Percentiles rank a stretch among this genome's conserved stretches.
phyloP scores from a whole-genome alignment of 2,329 filamentous ascomycete species.

The Beauveria sp. region DNA sequence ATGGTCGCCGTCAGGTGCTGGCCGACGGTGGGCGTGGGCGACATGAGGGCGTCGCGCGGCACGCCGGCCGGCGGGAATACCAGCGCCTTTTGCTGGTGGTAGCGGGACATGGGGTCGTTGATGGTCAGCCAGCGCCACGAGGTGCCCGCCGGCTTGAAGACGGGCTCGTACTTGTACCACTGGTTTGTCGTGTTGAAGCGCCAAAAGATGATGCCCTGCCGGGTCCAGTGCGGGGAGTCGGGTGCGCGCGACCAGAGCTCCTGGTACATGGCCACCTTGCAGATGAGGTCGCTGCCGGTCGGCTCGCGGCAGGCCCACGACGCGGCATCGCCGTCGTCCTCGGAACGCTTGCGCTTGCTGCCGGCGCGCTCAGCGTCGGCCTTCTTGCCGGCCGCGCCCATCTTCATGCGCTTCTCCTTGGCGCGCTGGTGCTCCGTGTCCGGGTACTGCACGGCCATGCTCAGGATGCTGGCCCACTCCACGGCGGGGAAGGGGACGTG shows the following conservation, averaged over 20 bases:
- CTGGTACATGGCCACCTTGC: slow-evolving; percentile 59
- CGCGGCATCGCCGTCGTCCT: slow-evolving; percentile 33
- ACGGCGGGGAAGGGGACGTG: slow-evolving; percentile 51
- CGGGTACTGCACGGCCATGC: slow-evolving; percentile 46
- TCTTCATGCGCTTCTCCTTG: slow-evolving; percentile 29
- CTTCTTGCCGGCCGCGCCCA: slow-evolving; percentile 28
- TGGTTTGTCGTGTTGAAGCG: slow-evolving; percentile 48
- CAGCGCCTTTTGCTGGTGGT: slow-evolving; percentile 44
- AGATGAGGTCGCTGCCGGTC: slow-evolving; percentile 49
- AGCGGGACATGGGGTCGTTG: slow-evolving; percentile 50
- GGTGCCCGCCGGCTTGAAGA: slow-evolving; percentile 45
- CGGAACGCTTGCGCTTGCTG: slow-evolving; percentile 32
- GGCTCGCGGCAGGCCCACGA: slow-evolving; percentile 31
- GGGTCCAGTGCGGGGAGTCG: slow-evolving; percentile 41
- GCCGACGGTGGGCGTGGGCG: slow-evolving; percentile 40
- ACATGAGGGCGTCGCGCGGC: slow-evolving; percentile 41
- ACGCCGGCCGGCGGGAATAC: slow-evolving; percentile 28
- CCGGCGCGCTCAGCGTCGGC: slow-evolving; percentile 22
- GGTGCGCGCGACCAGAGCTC: slow-evolving; percentile 53
- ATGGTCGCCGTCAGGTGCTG: slow-evolving; percentile 48
- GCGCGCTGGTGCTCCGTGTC: slow-evolving; percentile 33
- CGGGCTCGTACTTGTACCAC: slow-evolving; percentile 41
- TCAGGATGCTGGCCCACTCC: slow-evolving; percentile 51
- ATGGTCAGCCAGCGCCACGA: slow-evolving; percentile 57
- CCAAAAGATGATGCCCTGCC: slow-evolving; percentile 56